Conservation (phyloP, 2,329 filamentous ascomycete species). For the Rachicladosporium sp. region DNA sequence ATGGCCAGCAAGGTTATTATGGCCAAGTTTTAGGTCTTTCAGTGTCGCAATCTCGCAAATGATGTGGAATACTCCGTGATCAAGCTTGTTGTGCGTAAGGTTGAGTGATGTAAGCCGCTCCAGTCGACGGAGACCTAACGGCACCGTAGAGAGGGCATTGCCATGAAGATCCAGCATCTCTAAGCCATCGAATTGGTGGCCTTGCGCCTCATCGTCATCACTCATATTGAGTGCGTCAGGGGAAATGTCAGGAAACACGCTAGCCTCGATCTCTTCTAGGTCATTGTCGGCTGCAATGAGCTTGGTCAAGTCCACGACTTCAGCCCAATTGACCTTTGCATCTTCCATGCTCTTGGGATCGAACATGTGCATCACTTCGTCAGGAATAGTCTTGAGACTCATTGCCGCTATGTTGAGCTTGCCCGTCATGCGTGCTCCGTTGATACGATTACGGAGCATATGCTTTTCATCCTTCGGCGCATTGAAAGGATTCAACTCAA, state of each 20-base stretch:
- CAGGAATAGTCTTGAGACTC: slow-evolving; percentile 64
- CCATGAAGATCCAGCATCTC: slow-evolving; percentile 78
- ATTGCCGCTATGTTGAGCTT: slow-evolving; percentile 81
- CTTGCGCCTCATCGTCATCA: slow-evolving; percentile 53
- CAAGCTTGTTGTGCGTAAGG: slow-evolving; percentile 63
- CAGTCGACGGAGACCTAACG: slow-evolving; percentile 62
- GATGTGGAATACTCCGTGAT: slow-evolving; percentile 57
- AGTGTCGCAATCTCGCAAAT: slow-evolving; percentile 62
- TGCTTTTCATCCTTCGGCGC: slow-evolving; percentile 48
- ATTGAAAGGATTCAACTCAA: slow-evolving; percentile 59
- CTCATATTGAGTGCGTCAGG: slow-evolving; percentile 35
- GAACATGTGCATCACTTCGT: slow-evolving; percentile 84
- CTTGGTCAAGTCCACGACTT: slow-evolving; percentile 74
- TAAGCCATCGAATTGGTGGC: slow-evolving; percentile 68
- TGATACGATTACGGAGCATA: slow-evolving; percentile 60
- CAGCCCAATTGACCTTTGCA: slow-evolving; percentile 66
- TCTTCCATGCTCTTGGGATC: slow-evolving; percentile 56
- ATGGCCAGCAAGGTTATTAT: slow-evolving; percentile 60
- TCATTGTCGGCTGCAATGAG: slow-evolving; percentile 87
- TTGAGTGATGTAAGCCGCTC: slow-evolving; percentile 69
- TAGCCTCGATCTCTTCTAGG: slow-evolving; percentile 58
- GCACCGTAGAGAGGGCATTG: slow-evolving; percentile 61
- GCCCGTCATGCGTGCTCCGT: slow-evolving; percentile 62
- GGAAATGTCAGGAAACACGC: slow-evolving; percentile 62
- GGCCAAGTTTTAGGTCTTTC: slow-evolving; percentile 67